A percentile compares a stretch with the other conserved stretches of the same genome.
Evolutionary conservation across 2,329 filamentous ascomycete species (phyloP).

Genomic region (Venturia carpophila): DNA sequence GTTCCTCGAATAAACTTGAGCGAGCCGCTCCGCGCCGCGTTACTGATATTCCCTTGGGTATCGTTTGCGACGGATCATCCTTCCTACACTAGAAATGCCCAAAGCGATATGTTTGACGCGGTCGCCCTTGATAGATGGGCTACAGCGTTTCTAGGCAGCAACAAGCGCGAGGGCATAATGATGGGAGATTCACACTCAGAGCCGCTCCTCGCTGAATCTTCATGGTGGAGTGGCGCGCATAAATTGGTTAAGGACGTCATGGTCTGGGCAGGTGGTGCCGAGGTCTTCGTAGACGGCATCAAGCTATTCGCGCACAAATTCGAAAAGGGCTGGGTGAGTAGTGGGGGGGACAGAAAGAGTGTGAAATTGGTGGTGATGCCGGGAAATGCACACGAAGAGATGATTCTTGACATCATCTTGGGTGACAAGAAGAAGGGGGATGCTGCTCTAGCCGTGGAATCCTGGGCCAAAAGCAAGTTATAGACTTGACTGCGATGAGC

Average conservation of each 20-base stretch:
- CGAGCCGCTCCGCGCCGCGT: background rate
- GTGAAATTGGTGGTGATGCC: background rate
- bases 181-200: constrained; percentile 16
- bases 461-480: constrained; percentile 16
- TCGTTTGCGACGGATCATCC: constrained; percentile 14
- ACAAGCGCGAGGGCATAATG: constrained; percentile 7
- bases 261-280: constrained; percentile 45
- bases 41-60: constrained; percentile 16
- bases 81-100: constrained; percentile 10
- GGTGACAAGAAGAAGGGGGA: constrained; percentile 17
- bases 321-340: constrained; percentile 30
- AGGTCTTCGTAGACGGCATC: constrained; percentile 33
- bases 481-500: background rate
- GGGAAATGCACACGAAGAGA: constrained; percentile 12
- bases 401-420: constrained; percentile 13
- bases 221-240: constrained; percentile 48
- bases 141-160: constrained; percentile 10
- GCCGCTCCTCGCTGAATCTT: constrained; percentile 20
- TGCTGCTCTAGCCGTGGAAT: constrained; percentile 15
- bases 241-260: constrained; percentile 39
- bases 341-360: constrained; percentile 16
- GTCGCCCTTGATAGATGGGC: constrained; percentile 10
- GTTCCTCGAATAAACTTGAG: constrained; percentile 40
- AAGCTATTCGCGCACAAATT: constrained; percentile 43
- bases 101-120: constrained; percentile 15